Evolutionary conservation across 2,329 filamentous ascomycete genomes (phyloP), one percentile per base, ranked within the genome.

Genomic region (Dactylellina sp.): DNA sequence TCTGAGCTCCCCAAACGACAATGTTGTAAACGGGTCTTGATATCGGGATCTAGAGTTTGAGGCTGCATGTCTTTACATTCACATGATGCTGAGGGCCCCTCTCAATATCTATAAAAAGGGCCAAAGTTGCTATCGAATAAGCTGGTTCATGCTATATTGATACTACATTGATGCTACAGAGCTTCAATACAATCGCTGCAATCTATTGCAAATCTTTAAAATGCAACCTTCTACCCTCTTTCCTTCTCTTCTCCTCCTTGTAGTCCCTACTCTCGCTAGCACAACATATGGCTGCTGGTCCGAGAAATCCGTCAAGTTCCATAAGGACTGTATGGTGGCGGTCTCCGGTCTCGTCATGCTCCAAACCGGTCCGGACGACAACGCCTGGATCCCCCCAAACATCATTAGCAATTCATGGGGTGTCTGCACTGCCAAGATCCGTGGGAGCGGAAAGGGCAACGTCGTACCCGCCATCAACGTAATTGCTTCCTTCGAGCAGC

Each of bases 281-380:
- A 64, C 61, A 47, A 64, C 61, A 4, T 64, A 64, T 25, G 61
- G 61, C 50, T 64, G 61, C 40, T 64, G 61, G 61, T 55, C 49
- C 7, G 61, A 64, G 7, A 39, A 39, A 40, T 55, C 49, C 6
- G n/a, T 3, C 14, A 64, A 64, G 9, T 64, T 64, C 46, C 61
- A 47, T n/a, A 52, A 42, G n/a, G 50, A 57, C n/a, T 56, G 50
- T 14, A 57, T 65, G 50, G 14, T 57, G 16, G 50, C 50, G 2
- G 39, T 39, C 1, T 18, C 61, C 7, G 50, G n/a, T 2, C 40
- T 56, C n/a, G 14, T 49, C 42, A 6, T 65, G 28, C 9, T 7
- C 1, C 50, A 65, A 32, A 65, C 61, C 12, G 61, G 61, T 18
- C 39, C 11, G 14, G 61, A 56, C 20, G 50, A 57, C 32, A 52